Conservation (phyloP, 257 asterid species). For the Phtheirospermum japonicum region DNA sequence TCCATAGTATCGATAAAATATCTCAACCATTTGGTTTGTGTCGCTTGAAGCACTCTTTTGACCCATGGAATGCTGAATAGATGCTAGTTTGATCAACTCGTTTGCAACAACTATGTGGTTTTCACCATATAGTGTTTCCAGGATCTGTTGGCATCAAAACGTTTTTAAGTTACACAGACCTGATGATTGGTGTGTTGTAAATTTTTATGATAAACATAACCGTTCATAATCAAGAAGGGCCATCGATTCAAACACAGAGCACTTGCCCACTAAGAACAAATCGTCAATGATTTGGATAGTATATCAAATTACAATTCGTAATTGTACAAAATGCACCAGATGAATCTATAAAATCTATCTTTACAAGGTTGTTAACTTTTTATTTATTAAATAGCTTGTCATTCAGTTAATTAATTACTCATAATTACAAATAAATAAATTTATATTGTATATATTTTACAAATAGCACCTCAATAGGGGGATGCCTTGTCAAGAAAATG, state of each 20-base stretch:
- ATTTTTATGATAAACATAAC: constrained; percentile 5
- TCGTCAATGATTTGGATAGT: not conserved
- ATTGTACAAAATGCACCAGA: not conserved
- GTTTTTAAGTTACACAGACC: not conserved
- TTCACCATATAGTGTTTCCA: constrained; percentile 65
- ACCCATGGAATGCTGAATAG: constrained; percentile 59
- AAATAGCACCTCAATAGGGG: too few species aligned
- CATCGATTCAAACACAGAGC: not conserved
- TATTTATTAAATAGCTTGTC: too few species aligned
- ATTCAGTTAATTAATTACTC: too few species aligned
- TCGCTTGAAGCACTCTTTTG: constrained; percentile 32
- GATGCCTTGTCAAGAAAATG: too few species aligned
- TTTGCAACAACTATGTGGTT: constrained; percentile 78
- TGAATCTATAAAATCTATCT: not conserved
- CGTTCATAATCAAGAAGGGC: not conserved
- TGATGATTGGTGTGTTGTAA: not conserved
- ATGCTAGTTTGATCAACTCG: constrained; percentile 72
- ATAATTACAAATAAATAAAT: too few species aligned
- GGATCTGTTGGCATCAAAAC: constrained; percentile 47
- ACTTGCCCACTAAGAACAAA: not conserved
- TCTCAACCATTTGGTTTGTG: constrained; percentile 36
- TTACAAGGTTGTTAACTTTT: not conserved
- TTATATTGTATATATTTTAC: not conserved
- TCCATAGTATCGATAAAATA: constrained; percentile 68
- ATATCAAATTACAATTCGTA: not conserved